Base-by-base conservation (phyloP, 1,284 basidiomycete species). In the Boletellus dicymbophilus region DNA sequence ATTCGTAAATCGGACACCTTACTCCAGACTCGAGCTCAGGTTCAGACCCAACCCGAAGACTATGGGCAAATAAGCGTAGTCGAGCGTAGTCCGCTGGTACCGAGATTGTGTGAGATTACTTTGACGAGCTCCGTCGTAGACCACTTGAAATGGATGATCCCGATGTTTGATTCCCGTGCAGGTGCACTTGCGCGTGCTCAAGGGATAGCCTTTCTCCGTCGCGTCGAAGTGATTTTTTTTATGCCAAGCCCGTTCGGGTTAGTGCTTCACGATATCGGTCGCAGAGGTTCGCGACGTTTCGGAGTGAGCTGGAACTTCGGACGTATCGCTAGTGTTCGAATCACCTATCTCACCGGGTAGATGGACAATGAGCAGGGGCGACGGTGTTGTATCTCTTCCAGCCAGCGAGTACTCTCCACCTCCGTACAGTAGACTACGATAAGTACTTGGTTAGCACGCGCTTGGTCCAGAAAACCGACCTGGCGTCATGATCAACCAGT, bases 101-200 rank as follows among this genome's bases (percentile, higher is more conserved):
- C 37, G 28, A 36, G 2, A 9, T 44, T 59, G 38, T 53, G 44
- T 9, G 44, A 59, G 25, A 41, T 60, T 25, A 44, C 37, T n/a
- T 21, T 61, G 48, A 56, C 39, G 28, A 59, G 40, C 44, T 49
- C 52, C 20, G 36, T 40, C 21, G 43, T 43, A 23, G 37, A 6
- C 0, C 37, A 38, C 47, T 16, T 59, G 37, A 40, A 57, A 6
- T 15, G 33, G 21, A 43, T 53, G 20, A 15, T 50, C 27, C 28
- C 25, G 4, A 53, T 61, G 57, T 42, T 57, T 30, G 49, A 28
- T 30, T 61, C 51, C 13, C 57, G 59, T 4, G 20, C 26, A 25
- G 56, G 49, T 1, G 6, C 37, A 3, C 4, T 6, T 23, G 58
- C 49, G 0, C 43, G 46, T 18, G 30, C 31, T 16, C 40, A 49